Percentiles rank a stretch among this genome's conserved stretches.
These are phyloP conservation scores for Coleophoma eucalyptorum DNA, from an alignment of 2,329 filamentous ascomycete species.

Conservation along the genomic window DNA sequence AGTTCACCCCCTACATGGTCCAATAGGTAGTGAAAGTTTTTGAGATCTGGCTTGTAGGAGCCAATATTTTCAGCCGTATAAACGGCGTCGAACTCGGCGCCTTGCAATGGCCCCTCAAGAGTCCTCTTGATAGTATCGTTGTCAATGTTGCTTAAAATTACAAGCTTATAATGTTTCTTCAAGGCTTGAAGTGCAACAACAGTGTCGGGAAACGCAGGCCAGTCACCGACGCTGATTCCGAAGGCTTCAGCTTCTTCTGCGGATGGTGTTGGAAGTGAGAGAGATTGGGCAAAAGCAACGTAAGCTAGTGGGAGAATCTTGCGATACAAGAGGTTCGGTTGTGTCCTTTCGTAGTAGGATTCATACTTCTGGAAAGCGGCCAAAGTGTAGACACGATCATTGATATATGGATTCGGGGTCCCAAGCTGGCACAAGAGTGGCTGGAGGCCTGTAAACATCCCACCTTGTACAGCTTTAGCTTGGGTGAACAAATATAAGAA, in stretches of 20 bases:
- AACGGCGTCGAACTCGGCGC: conserved; percentile 53
- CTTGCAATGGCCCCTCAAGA: conserved; percentile 41
- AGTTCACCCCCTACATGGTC: conserved; percentile 48
- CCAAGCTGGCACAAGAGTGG: conserved; percentile 7
- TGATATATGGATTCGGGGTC: conserved; percentile 1
- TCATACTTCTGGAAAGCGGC: conserved; percentile 7
- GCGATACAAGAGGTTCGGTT: conserved; percentile 45
- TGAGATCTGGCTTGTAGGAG: conserved; percentile 63
- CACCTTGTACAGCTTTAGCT: not conserved
- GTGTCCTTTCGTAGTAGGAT: conserved; percentile 31
- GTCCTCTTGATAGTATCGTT: conserved; percentile 42
- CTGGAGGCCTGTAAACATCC: conserved; percentile 7
- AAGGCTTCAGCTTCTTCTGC: conserved; percentile 33
- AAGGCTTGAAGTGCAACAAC: conserved; percentile 40
- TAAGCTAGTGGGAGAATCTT: conserved; percentile 40
- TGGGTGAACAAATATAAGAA: too few species aligned
- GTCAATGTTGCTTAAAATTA: conserved; percentile 56
- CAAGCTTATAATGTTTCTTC: conserved; percentile 41
- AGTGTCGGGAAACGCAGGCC: conserved; percentile 46
- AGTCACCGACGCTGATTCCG: conserved; percentile 36
- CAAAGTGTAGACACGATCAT: conserved; percentile 2
- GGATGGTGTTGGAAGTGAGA: conserved; percentile 18
- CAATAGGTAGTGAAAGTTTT: conserved; percentile 66
- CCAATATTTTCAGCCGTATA: conserved; percentile 70
- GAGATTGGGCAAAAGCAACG: conserved; percentile 30